Base-by-base conservation (phyloP, 1,139 yeast genomes). In the Pneumocystis sp. region DNA sequence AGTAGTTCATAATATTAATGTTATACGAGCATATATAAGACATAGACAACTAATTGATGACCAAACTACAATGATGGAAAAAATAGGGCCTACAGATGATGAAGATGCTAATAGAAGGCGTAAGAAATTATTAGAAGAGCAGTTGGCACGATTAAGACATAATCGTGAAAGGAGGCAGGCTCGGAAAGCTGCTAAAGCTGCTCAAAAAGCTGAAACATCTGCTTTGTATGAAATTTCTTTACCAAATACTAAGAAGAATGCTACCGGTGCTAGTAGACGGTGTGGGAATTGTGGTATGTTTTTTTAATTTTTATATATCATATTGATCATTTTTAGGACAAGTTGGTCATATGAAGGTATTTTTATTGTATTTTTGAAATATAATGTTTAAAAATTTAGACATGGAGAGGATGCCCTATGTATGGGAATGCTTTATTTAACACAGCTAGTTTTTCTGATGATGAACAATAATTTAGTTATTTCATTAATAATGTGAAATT, bases 301-400 rank as follows among this genome's bases (percentile, higher is more conserved):
- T 8, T 31, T 40, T 60, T 62, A 21, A 40, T 19, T 40, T 56
- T 37, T 19, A 37, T 44, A 21, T 88, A 73, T 84, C 97, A 73
- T 82, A 89, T 72, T 93, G 97, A 77, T 90, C 95, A 4, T 87
- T 95, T 1, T 93, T 97, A 80, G 97, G 97, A 37, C 95, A 93
- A 2, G 82, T 87, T 71, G 98, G 97, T 0, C 98, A 93, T 74
- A 93, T 91, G 69, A 61, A 81, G 95, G 61, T 59, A 25, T 59
- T 59, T 59, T 59, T 59, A 25, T 3, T 39, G 3, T 59, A 31
- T 39, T 59, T 21, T n/a, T 59, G 61, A 31, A 19, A 59, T 59
- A 39, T 39, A 21, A 31, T 50, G 34, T 10, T 50, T 25, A 50
- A 50, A 25, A 5, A 8, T 25, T 25, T 50, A 50, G 57, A 50